Base-by-base conservation (phyloP, 2,329 filamentous ascomycete species). In the Ophiognomonia clavigignenti-juglandacearum region DNA sequence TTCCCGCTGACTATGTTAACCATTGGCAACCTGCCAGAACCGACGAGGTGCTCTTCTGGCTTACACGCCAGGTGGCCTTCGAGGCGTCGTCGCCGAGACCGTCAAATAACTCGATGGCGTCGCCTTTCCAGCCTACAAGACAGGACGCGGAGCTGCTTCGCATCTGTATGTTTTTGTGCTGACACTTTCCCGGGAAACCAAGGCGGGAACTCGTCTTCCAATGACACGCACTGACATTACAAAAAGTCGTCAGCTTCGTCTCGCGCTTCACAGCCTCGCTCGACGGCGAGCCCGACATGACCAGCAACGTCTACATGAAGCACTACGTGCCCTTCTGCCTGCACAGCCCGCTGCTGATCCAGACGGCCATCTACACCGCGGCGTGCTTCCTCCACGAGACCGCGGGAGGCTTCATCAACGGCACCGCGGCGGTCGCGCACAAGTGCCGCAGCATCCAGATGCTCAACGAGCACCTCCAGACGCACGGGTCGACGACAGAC, bases 331-430 rank as follows among this genome's bases (percentile, higher is more conserved):
- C 73, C 1, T 70, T 65, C 52, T 72, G 66, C 38, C 61, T 77
- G 10, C 70, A 76, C 45, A 71, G 73, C n/a, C 72, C 70, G 4
- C 62, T 78, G 4, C 62, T 77, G 9, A 59, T 70, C 0, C 71
- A 74, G 39, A 69, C 74, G 8, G 66, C 73, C 29, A 65, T 77
- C 4, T 77, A 73, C 54, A 73, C 73, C 6, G 69, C 74, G 0
- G 68, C 73, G 1, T 75, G 73, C 54, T 77, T 77, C 54, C 62
- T 77, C 24, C 65, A 69, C 31, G 74, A 78, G 54, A 71, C 70
- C 1, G 68, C 71, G 3, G 69, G 72, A 31, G 19, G 32, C 4
- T 19, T 48, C 16, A 58, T 76, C 3, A 67, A 71, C 35, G 69
- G 69, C 51, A 61, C 63, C 8, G 63, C 69, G 4, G 63, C 71